Conservation (phyloP, 148 eudicot genomes). For the Dysphania ambrosioides region DNA sequence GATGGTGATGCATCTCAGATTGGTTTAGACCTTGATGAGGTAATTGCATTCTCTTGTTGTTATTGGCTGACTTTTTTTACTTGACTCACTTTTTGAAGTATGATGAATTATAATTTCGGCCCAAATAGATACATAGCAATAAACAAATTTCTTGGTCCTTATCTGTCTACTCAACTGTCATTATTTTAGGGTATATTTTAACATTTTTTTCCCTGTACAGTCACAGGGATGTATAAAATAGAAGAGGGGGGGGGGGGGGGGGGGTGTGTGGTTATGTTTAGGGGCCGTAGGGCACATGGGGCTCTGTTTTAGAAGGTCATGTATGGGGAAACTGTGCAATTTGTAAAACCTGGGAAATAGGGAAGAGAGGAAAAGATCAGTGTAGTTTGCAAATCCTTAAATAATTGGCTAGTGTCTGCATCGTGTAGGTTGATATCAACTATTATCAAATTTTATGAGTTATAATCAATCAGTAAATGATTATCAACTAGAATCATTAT, state of each 20-base stretch:
- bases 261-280: too few species aligned
- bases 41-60: slow-evolving; percentile 25
- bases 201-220: too few species aligned
- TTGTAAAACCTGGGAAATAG: not conserved
- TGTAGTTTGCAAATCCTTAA: not conserved
- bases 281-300: not conserved
- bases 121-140: not conserved
- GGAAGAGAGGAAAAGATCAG: not conserved
- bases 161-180: too few species aligned
- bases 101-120: not conserved
- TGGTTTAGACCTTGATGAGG: slow-evolving; percentile 93
- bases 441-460: not conserved
- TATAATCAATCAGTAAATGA: not conserved
- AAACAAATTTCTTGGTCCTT: not conserved
- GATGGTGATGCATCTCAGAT: slow-evolving; percentile 82
- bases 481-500: not conserved
- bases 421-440: not conserved
- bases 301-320: not conserved
- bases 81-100: not conserved
- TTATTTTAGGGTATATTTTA: too few species aligned
- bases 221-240: too few species aligned
- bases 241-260: too few species aligned
- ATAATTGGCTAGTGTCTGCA: not conserved
- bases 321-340: not conserved
- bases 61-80: not conserved